These are phyloP conservation scores for Sphaerosporella brunnea DNA, from an alignment of 495 filamentous ascomycete genomes.

Conservation along the genomic window DNA sequence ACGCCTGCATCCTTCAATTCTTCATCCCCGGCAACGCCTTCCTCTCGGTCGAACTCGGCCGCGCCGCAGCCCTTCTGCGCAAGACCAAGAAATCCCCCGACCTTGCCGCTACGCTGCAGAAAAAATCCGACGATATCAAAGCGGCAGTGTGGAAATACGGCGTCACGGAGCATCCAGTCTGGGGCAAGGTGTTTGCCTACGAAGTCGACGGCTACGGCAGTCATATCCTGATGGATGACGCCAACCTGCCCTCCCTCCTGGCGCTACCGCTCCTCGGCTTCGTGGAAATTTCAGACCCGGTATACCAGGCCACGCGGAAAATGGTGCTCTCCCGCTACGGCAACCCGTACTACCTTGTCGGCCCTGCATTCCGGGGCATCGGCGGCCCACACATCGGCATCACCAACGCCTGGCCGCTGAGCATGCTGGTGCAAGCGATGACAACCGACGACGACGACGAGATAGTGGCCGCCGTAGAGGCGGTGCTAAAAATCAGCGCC, in stretches of 20 bases:
- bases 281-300: constrained; percentile 41
- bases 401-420: constrained; percentile 93
- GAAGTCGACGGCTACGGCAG: constrained; percentile 95
- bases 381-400: constrained; percentile 69
- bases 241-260: constrained; percentile 81
- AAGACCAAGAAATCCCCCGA: constrained; percentile 35
- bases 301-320: constrained; percentile 77
- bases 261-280: constrained; percentile 80
- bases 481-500: constrained; percentile 52
- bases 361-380: constrained; percentile 68
- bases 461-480: constrained; percentile 50
- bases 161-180: constrained; percentile 67
- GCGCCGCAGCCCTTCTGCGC: constrained; percentile 50
- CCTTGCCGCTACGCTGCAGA: constrained; percentile 37
- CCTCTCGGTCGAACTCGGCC: constrained; percentile 79
- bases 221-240: constrained; percentile 87
- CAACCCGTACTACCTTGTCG: constrained; percentile 80
- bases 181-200: constrained; percentile 83
- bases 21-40: constrained; percentile 94
- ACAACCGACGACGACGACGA: constrained; percentile 77
- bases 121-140: constrained; percentile 50
- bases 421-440: constrained; percentile 72
- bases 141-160: constrained; percentile 73
- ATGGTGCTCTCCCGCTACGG: constrained; percentile 66
- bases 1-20: constrained; percentile 88